Base-by-base conservation (phyloP, 2,329 filamentous ascomycete species). In the Emmonsiellopsis sp. region DNA sequence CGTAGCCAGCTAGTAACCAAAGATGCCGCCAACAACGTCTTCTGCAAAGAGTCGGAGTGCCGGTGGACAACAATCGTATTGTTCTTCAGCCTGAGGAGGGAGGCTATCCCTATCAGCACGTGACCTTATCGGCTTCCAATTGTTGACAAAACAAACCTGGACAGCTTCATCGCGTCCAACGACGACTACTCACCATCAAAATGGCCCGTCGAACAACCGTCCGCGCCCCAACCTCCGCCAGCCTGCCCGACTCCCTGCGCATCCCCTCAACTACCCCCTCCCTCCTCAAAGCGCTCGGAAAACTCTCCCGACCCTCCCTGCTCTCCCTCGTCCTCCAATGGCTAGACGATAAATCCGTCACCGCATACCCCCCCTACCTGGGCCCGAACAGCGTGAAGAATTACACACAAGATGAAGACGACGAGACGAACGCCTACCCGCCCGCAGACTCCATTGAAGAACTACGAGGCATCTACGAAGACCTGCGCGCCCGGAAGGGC, bases 271-370 rank as follows among this genome's bases (percentile, higher is more conserved):
- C 79, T 55, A 86, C 85, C 64, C 74, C 80, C 45, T 76, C 82
- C 32, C 79, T 89, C 48, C 67, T 79, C 58, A 89, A 86, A 67
- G 76, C 80, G 41, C 76, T 95, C 48, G 79, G 76, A 56, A 84
- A 84, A 52, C 78, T 94, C 15, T 86, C 87, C 1, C 83, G 89
- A 50, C 74, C 83, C 46, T 83, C 86, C 0, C 79, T 95, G 20
- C 72, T 93, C 30, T 80, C 83, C 0, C 78, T 95, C 7, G 86
- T 80, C 0, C 77, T 90, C 20, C 79, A 86, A 71, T 95, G 89
- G 89, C 81, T 94, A 2, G 81, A 85, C 54, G 80, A 85, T 48
- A 74, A 77, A 58, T 84, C 86, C 58, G 74, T 82, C 41, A 69
- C 77, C 4, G 73, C 79, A 15, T 84, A 80, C 43, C 74, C 74